These are phyloP conservation scores for Penicillium sp. DNA, from an alignment of 2,329 filamentous ascomycete genomes.

Conservation along the genomic window DNA sequence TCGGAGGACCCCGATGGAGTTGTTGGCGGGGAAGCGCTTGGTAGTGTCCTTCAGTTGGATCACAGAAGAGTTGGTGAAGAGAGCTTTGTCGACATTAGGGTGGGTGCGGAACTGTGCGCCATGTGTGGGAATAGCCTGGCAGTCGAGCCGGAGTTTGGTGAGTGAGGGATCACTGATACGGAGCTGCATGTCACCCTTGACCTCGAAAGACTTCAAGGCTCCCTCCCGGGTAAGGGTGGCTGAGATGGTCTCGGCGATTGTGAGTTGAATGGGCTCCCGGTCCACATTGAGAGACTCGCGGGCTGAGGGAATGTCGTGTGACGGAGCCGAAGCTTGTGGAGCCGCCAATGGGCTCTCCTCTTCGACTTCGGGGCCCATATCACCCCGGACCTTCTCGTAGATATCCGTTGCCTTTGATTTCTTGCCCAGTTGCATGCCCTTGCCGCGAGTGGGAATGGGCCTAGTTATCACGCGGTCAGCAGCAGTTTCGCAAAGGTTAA, in stretches of 20 bases:
- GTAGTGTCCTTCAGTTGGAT: slow-evolving; percentile 84
- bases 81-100: slow-evolving; percentile 83
- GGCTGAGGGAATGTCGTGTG: slow-evolving; percentile 46
- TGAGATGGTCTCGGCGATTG: slow-evolving; percentile 78
- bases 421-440: slow-evolving; percentile 98
- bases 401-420: slow-evolving; percentile 97
- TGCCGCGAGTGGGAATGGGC: slow-evolving; percentile 62
- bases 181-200: slow-evolving; percentile 86
- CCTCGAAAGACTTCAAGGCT: slow-evolving; percentile 70
- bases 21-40: slow-evolving; percentile 89
- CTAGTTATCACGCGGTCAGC: slow-evolving; percentile 42
- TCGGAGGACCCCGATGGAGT: slow-evolving; percentile 81
- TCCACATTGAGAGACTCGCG: slow-evolving; percentile 60
- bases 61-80: slow-evolving; percentile 71
- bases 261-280: slow-evolving; percentile 77
- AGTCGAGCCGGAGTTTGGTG: slow-evolving; percentile 80
- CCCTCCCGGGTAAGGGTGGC: slow-evolving; percentile 85
- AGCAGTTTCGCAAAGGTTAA: not conserved
- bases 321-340: slow-evolving; percentile 46
- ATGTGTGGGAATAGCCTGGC: slow-evolving; percentile 66
- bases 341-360: slow-evolving; percentile 61
- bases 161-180: slow-evolving; percentile 80
- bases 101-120: slow-evolving; percentile 90
- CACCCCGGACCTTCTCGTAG: slow-evolving; percentile 87
- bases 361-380: slow-evolving; percentile 79